Evolutionary conservation across 2,329 filamentous ascomycete species (phyloP), one percentile per base, ranked within the genome.

Genomic region (Zasmidium angulare): DNA sequence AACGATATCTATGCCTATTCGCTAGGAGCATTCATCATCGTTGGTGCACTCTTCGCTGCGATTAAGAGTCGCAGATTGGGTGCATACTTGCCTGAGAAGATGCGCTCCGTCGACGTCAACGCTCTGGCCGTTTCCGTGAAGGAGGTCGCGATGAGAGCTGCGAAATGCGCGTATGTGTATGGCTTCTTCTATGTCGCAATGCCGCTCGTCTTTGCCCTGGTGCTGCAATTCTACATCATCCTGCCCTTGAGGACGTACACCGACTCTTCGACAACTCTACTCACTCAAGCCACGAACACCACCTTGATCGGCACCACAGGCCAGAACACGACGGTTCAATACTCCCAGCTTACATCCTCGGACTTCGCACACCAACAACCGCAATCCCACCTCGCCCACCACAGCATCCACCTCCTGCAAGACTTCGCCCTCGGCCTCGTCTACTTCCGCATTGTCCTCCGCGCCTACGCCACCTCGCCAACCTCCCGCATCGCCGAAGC

Each of bases 1-100:
- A 99, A 98, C 75, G 95, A 99, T 73, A 89, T 99, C 23, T 98
- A 99, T 69, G 93, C 95, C 12, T 96, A 97, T 74, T 96, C 91
- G 54, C 86, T 95, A 26, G 95, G 95, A 14, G 83, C 96, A 46
- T 96, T 96, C 72, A 79, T 91, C 23, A 80, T 96, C 3, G 91
- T 90, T 11, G 86, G 84, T 2, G 70, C 85, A 1, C 78, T 84
- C 2, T 96, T 93, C 72, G 75, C 83, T 46, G 66, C 61, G 1
- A 55, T 69, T 50, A 68, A 69, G 26, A 66, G 70, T 21, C 43
- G 23, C 29, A 48, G 40, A 43, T 46, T 46, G 21, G 26, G 29
- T 43, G 36, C 24, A 9, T 61, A 56, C 26, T 17, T 69, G 47
- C 59, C 56, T 11, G 53, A 63, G 14, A 67, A 64, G 23, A 59